A percentile compares a stretch with the other conserved stretches of the same genome.
Conservation (phyloP, 2,329 filamentous ascomycete species). For the Monilinia polystroma region DNA sequence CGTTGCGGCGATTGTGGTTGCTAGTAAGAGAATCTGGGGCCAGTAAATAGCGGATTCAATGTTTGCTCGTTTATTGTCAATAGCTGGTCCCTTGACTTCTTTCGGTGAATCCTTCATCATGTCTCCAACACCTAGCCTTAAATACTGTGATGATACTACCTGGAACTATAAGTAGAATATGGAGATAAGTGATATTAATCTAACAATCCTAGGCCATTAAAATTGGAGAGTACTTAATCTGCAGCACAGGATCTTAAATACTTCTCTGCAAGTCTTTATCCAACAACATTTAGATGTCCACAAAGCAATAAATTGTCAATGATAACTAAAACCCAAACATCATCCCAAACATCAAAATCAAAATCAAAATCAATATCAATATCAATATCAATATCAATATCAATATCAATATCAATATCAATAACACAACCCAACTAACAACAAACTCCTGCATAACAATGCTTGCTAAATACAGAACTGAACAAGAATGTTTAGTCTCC, state of each 20-base stretch:
- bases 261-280: too few relatives aligned
- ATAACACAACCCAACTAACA: neutral
- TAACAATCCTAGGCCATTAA: too few relatives aligned
- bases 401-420: neutral
- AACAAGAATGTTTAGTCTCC: neutral
- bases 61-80: neutral
- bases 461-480: neutral
- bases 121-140: neutral
- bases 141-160: neutral
- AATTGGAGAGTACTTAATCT: too few relatives aligned
- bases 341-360: neutral
- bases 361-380: neutral
- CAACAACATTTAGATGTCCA: too few relatives aligned
- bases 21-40: neutral
- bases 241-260: too few relatives aligned
- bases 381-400: too few relatives aligned
- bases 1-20: neutral
- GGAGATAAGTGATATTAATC: too few relatives aligned
- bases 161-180: neutral
- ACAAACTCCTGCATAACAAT: neutral
- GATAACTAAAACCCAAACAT: neutral
- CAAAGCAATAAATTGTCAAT: too few relatives aligned
- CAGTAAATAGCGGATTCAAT: neutral
- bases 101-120: neutral
- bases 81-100: neutral